A percentile compares a stretch with the other conserved stretches of the same genome.
Evolutionary conservation across 176 grass and related monocot species (phyloP).

Genomic region (Hordeum marinum): DNA sequence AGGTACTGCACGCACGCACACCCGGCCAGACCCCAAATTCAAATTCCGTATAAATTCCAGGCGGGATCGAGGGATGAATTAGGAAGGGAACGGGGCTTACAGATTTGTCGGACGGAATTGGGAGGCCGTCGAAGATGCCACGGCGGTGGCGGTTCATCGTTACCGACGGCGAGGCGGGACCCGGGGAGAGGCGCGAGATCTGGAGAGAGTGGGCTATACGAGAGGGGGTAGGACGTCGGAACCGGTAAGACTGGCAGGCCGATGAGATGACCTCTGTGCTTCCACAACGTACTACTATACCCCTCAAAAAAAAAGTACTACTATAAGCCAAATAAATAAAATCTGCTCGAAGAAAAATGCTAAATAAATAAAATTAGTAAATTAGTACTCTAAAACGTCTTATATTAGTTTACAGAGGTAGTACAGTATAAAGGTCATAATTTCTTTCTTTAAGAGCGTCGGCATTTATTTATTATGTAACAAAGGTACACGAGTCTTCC

Average conservation of each 20-base stretch:
- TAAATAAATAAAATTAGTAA: too few species aligned
- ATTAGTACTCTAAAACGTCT: too few species aligned
- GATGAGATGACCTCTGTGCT: too few species aligned
- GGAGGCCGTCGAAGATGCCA: slow-evolving; percentile 88
- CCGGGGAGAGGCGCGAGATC: slow-evolving; percentile 15
- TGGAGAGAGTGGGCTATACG: neutral
- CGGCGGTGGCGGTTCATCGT: slow-evolving; percentile 63
- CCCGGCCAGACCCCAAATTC: neutral
- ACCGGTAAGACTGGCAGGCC: neutral
- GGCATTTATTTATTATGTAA: too few species aligned
- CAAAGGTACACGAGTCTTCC: too few species aligned
- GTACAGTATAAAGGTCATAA: too few species aligned
- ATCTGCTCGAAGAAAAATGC: rapidly evolving
- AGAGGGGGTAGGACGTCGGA: neutral
- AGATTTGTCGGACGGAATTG: slow-evolving; percentile 82
- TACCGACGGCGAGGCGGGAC: neutral
- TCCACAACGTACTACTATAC: too few species aligned
- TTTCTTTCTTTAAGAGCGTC: too few species aligned
- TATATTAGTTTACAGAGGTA: too few species aligned
- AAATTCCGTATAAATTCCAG: neutral
- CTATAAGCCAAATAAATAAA: too few species aligned
- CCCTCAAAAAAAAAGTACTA: rapidly evolving
- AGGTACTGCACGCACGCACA: slow-evolving; percentile 52
- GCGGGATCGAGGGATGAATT: neutral
- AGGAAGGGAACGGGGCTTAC: slow-evolving; percentile 29